Base-by-base conservation (phyloP, 495 filamentous ascomycete species). In the Saxispiralis lemnorum region DNA sequence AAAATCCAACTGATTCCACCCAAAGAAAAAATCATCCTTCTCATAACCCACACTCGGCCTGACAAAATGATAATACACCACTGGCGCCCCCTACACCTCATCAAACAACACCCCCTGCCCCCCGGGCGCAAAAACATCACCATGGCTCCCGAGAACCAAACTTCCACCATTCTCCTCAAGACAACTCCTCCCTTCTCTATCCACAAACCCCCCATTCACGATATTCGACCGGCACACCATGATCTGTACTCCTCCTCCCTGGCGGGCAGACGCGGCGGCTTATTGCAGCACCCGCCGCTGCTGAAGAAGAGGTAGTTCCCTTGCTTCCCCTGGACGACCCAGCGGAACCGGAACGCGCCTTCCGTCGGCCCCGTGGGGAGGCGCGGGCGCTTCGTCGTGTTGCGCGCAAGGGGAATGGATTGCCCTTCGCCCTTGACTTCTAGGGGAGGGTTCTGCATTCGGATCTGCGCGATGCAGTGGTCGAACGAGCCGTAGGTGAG, bases 11-110 rank as follows among this genome's bases (percentile, higher is more conserved):
- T 9, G 24, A 28, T 28, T 28, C 24, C 24, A 28, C 24, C 24
- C 24, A 9, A 28, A 28, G 9, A 28, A 28, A 9, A 28, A 28
- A 4, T 28, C 5, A 28, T 28, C 24, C 24, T 28, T 28, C 24
- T 28, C 71, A 50, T 72, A 76, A 0, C 79, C 78, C 48, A 83
- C 63, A 4, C 49, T 70, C 0, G 71, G 80, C 51, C 83, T 67
- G 16, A 75, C 50, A 31, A 83, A 83, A 51, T 83, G 77, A 51
- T 84, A 83, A 54, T 83, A 83, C 12, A 83, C 64, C 12, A 83
- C 65, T 20, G 72, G 56, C 24, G 24, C 24, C 1, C 67, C 66
- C 0, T 62, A 48, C 6, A 43, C 57, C 1, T 65, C 57, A 54
- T 73, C 70, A 19, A 58, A 63, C 41, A 60, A 69, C 0, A 75